phyloP scores from a whole-genome alignment of 352 stramenopile genomes.

The Phytophthora pini region DNA sequence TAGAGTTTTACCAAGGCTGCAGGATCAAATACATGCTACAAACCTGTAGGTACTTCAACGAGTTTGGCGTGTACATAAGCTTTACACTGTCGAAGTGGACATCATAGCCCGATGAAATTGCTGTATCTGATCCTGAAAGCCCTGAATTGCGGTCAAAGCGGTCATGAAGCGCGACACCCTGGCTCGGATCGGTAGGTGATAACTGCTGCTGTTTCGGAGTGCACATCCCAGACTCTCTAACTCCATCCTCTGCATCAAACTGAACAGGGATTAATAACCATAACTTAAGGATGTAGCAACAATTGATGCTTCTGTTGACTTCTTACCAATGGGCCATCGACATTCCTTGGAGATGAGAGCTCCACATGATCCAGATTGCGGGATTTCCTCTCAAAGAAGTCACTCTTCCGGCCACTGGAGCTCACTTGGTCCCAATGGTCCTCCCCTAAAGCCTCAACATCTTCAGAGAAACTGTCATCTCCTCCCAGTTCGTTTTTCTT shows the following conservation, averaged over 20 bases:
- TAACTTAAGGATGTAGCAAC: neutral
- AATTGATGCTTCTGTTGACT: neutral
- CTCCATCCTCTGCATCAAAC: conserved; percentile 15
- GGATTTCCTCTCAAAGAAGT: conserved; percentile 80
- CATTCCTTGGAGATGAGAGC: conserved; percentile 54
- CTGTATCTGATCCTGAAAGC: conserved; percentile 55
- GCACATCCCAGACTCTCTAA: conserved; percentile 1
- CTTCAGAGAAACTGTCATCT: conserved; percentile 55
- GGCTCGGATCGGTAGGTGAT: conserved; percentile 20
- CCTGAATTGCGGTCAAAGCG: conserved; percentile 30
- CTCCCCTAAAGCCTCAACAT: conserved; percentile 27
- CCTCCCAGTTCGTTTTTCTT: conserved; percentile 53
- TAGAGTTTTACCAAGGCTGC: neutral
- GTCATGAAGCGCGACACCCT: conserved; percentile 29
- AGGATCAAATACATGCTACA: neutral
- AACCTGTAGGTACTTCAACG: conserved; percentile 76
- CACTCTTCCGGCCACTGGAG: conserved; percentile 51
- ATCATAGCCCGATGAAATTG: conserved; percentile 70
- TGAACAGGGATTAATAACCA: conserved; percentile 8
- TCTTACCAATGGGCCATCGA: conserved; percentile 27
- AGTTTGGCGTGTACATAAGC: conserved; percentile 71
- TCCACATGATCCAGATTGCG: conserved; percentile 75
- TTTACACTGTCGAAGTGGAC: conserved; percentile 65
- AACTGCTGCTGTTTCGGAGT: conserved; percentile 22
- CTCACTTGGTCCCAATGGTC: conserved; percentile 42